Base-by-base conservation (phyloP, 306 rosid genomes). In the Calophaca sinica region DNA sequence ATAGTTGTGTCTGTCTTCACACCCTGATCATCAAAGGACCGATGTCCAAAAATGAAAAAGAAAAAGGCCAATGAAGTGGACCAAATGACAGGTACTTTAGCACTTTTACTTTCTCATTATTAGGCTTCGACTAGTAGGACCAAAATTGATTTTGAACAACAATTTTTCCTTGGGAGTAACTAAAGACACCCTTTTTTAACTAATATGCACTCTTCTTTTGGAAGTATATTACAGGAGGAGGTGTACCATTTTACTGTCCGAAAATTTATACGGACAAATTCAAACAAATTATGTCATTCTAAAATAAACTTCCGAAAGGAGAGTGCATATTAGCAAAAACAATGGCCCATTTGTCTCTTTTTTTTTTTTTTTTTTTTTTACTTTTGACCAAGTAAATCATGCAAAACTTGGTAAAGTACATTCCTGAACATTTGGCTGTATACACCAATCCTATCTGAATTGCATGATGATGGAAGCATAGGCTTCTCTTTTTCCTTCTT, bases 101-200 rank as follows among this genome's bases (percentile, higher is more conserved):
- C 6, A 0, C 81, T 69, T 81, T 75, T 42, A 35, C 84, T 69
- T 61, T 69, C 71, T 67, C 66, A 28, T 20, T 65, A 65, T 65
- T 60, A 70, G 61, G 69, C 48, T 69, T 32, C 9, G 14, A 20
- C 71, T 74, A 38, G 80, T 60, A 68, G 61, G 60, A 67, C 80
- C 84, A 49, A 38, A 35, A 58, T 66, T 53, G 36, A 63, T 64
- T 20, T 55, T 10, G 36, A 33, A 33, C 36, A 32, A 32, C 36
- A 33, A 33, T 2, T 33, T 33, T 33, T 33, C 36, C 3, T 33
- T 2, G 26, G 1, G 26, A 20, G 26, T 20, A 20, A 20, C 26
- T 20, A 20, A 20, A 20, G 26, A 20, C 26, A 20, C 26, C 26
- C 26, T 1, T 0, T 20, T 20, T 20, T 20, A 0, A 1, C 26